phyloP scores from a whole-genome alignment of 2,329 filamentous ascomycete genomes.

The Ilyonectria robusta region DNA sequence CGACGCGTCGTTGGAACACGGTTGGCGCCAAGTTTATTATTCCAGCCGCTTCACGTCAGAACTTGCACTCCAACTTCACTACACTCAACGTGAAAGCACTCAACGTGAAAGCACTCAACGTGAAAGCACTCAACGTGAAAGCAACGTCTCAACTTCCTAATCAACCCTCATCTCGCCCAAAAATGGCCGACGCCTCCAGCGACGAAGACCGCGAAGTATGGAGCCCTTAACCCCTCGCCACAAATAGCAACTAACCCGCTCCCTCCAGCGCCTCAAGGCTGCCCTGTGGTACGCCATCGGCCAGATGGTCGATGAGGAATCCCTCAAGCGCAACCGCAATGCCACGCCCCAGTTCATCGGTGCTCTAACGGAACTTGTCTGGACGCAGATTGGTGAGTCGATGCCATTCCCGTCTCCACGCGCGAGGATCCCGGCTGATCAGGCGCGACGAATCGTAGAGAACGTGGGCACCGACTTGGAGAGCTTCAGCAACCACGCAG shows the following conservation, averaged over 20 bases:
- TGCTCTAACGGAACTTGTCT: slow-evolving; percentile 87
- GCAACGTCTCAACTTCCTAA: background rate
- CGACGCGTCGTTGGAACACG: slow-evolving; percentile 37
- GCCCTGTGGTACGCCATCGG: slow-evolving; percentile 88
- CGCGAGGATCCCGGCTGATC: slow-evolving; percentile 8
- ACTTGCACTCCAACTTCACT: slow-evolving; percentile 16
- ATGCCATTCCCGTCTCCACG: background rate
- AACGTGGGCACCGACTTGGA: slow-evolving; percentile 71
- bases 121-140: background rate
- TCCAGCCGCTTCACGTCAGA: slow-evolving; percentile 7
- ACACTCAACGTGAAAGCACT: background rate
- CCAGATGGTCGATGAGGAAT: slow-evolving; percentile 90
- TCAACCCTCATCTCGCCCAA: background rate
- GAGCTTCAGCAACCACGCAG: slow-evolving; percentile 79
- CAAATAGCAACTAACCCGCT: background rate
- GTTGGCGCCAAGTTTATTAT: slow-evolving; percentile 2
- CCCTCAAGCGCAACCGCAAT: slow-evolving; percentile 74
- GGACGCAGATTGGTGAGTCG: slow-evolving; percentile 81
- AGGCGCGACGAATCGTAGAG: slow-evolving; percentile 54
- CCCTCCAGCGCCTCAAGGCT: slow-evolving; percentile 80
- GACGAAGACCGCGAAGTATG: slow-evolving; percentile 56
- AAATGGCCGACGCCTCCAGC: slow-evolving; percentile 52
- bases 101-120: background rate
- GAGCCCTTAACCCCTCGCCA: background rate
- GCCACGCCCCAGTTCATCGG: slow-evolving; percentile 94